Evolutionary conservation across 768 basidiomycete genomes (phyloP).

Genomic region (Amanita rubescens): DNA sequence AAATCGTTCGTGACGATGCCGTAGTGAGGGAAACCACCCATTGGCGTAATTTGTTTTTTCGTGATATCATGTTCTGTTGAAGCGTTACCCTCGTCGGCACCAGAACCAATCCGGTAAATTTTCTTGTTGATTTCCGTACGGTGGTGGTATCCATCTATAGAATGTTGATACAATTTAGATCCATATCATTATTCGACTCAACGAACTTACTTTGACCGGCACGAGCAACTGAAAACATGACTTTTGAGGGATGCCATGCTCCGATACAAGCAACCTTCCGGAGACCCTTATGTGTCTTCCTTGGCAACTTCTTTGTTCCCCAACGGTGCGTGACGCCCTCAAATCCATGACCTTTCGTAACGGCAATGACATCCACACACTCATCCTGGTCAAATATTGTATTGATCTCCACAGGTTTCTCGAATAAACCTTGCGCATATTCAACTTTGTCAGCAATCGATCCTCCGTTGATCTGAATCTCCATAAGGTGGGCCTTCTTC

Average conservation of each 20-base stretch:
- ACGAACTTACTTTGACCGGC: constrained; percentile 89
- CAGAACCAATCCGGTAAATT: constrained; percentile 90
- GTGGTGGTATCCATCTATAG: constrained; percentile 88
- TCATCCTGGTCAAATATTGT: constrained; percentile 95
- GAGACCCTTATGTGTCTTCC: constrained; percentile 99
- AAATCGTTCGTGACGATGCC: constrained; percentile 99
- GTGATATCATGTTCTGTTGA: constrained; percentile 94
- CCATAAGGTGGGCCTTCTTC: constrained; percentile 99
- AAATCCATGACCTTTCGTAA: constrained; percentile 99
- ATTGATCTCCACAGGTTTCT: constrained; percentile 86
- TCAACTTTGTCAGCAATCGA: constrained; percentile 95
- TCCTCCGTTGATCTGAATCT: constrained; percentile 99
- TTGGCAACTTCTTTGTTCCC: constrained; percentile 98
- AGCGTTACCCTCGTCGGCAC: constrained; percentile 71
- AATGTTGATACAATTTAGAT: not conserved
- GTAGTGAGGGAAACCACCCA: constrained; percentile 99
- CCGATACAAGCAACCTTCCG: constrained; percentile 99
- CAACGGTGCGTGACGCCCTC: constrained; percentile 99
- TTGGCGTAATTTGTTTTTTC: constrained; percentile 88
- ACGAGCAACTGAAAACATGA: constrained; percentile 99
- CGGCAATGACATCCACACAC: constrained; percentile 92
- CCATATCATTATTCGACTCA: not conserved
- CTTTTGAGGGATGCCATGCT: constrained; percentile 98
- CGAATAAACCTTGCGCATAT: constrained; percentile 88
- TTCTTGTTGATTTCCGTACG: constrained; percentile 99